These are phyloP conservation scores for Moringa oleifera DNA, from an alignment of 345 rosid genomes.

Conservation along the genomic window DNA sequence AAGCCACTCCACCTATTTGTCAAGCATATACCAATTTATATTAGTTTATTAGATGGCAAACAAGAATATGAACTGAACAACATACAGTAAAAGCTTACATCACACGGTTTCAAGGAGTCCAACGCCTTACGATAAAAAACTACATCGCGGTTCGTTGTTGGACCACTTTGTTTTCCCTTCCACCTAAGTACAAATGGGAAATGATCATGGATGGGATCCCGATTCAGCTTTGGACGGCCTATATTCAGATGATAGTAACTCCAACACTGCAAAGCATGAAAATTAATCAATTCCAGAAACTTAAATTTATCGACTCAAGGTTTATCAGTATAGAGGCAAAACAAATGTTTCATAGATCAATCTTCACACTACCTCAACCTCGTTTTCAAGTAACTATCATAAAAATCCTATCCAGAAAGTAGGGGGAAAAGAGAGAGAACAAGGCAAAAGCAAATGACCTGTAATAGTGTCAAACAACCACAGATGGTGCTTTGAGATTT, in stretches of 20 bases:
- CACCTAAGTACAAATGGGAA: constrained; percentile 87
- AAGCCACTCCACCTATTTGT: constrained; percentile 79
- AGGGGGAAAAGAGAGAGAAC: neutral
- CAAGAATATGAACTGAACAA: constrained; percentile 1
- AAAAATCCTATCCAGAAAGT: constrained; percentile 2
- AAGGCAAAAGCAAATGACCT: constrained; percentile 39
- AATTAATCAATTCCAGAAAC: constrained; percentile 11
- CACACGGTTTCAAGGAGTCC: constrained; percentile 68
- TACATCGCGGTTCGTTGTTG: constrained; percentile 84
- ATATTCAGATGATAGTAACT: constrained; percentile 87
- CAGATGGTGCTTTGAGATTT: constrained; percentile 94
- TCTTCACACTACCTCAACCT: neutral
- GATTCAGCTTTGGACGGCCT: constrained; percentile 84
- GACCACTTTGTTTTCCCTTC: constrained; percentile 97
- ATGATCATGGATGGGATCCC: constrained; percentile 71
- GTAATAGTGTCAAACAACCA: constrained; percentile 89
- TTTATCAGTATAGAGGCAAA: neutral
- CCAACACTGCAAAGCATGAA: constrained; percentile 63
- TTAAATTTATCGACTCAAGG: neutral
- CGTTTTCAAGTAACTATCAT: neutral
- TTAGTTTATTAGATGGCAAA: constrained; percentile 3
- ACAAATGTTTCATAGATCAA: neutral
- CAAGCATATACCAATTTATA: constrained; percentile 7
- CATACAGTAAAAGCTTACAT: constrained; percentile 37
- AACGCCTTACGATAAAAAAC: constrained; percentile 81